Conservation (phyloP, 768 basidiomycete genomes). For the Lepiota subincarnata region DNA sequence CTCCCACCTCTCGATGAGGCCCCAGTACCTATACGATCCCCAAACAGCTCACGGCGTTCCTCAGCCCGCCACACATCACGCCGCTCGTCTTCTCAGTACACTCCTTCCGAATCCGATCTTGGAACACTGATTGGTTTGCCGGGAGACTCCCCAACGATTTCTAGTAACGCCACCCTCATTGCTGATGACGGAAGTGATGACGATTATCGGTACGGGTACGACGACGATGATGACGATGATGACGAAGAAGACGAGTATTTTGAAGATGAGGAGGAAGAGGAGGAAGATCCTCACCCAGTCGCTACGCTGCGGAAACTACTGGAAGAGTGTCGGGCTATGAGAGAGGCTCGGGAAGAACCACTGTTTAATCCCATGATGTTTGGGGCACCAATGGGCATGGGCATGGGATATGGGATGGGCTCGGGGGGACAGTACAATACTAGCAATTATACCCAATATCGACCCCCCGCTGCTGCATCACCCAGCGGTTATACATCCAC, state of each 20-base stretch:
- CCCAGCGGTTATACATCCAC: too few relatives aligned
- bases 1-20: not conserved
- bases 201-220: slow-evolving; percentile 13
- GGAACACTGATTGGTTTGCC: slow-evolving; percentile 9
- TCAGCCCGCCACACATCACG: not conserved
- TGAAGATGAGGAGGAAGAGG: slow-evolving; percentile 29
- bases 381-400: slow-evolving; percentile 6
- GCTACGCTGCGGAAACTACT: slow-evolving; percentile 46
- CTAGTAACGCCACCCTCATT: slow-evolving; percentile 5
- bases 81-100: slow-evolving; percentile 5
- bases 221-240: slow-evolving; percentile 22
- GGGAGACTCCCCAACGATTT: slow-evolving; percentile 10
- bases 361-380: slow-evolving; percentile 21
- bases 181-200: slow-evolving; percentile 28
- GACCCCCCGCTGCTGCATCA: too few relatives aligned
- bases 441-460: not conserved
- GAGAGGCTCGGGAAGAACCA: slow-evolving; percentile 36
- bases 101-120: slow-evolving; percentile 8
- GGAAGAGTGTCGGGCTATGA: slow-evolving; percentile 54
- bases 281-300: slow-evolving; percentile 24
- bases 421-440: not conserved
- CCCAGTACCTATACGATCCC: not conserved
- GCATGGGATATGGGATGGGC: not conserved
- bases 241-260: slow-evolving; percentile 21
- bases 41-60: slow-evolving; percentile 3